Evolutionary conservation across 331 rosid genomes (phyloP).

Genomic region (Rosa hybrid): DNA sequence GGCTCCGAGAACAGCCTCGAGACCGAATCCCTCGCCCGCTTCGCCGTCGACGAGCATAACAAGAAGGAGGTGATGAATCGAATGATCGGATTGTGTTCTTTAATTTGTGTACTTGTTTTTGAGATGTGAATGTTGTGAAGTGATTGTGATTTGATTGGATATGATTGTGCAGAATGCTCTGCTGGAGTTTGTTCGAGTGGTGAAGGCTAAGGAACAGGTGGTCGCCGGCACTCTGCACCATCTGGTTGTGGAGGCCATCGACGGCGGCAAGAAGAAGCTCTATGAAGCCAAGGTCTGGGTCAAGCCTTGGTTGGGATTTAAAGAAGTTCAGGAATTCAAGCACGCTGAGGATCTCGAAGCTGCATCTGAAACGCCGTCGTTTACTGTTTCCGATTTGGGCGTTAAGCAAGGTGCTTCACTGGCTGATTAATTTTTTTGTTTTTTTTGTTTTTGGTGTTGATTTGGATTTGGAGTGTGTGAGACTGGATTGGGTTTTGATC

Average conservation of each 20-base stretch:
- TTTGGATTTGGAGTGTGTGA: neutral
- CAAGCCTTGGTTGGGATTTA: slow-evolving; percentile 90
- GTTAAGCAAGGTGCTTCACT: slow-evolving; percentile 55
- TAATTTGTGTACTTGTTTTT: no score
- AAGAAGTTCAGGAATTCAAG: slow-evolving; percentile 79
- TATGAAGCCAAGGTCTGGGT: slow-evolving; percentile 90
- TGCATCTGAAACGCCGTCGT: slow-evolving; percentile 22
- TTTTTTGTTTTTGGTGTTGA: neutral
- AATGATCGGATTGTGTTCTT: neutral
- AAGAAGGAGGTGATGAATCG: slow-evolving; percentile 53
- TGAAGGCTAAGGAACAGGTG: slow-evolving; percentile 82
- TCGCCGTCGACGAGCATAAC: slow-evolving; percentile 90
- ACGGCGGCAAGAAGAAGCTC: slow-evolving; percentile 76
- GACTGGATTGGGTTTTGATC: slow-evolving; percentile 15
- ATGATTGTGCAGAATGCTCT: slow-evolving; percentile 53
- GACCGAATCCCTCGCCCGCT: slow-evolving; percentile 65
- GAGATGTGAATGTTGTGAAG: neutral
- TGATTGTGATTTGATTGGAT: neutral
- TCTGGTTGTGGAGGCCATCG: slow-evolving; percentile 74
- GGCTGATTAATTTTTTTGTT: neutral
- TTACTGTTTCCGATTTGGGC: slow-evolving; percentile 81
- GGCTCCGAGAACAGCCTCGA: slow-evolving; percentile 55
- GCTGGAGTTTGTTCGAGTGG: slow-evolving; percentile 73
- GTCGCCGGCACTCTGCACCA: slow-evolving; percentile 87
- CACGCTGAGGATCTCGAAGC: slow-evolving; percentile 45